Conservation (phyloP, 2,329 filamentous ascomycete species). For the Nothophaeocryptopus gaeumannii region DNA sequence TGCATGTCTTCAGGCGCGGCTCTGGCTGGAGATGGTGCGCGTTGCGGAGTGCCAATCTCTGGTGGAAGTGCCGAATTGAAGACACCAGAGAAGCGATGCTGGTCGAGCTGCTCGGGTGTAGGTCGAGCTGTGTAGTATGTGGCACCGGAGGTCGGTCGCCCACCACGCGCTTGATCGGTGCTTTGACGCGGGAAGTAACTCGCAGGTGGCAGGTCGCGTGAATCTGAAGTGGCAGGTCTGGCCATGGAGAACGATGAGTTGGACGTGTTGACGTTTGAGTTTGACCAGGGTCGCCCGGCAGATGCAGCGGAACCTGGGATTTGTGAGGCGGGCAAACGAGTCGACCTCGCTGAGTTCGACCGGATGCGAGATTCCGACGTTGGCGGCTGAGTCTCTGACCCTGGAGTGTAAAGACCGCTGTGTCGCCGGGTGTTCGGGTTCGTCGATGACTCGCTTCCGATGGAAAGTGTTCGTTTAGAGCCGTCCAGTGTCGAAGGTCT, state of each 20-base stretch:
- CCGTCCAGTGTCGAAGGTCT: conserved; percentile 38
- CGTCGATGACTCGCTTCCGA: conserved; percentile 34
- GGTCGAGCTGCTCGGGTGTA: conserved; percentile 21
- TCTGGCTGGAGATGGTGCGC: conserved; percentile 12
- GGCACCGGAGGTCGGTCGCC: conserved; percentile 31
- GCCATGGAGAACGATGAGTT: conserved; percentile 41
- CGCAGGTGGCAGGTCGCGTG: conserved; percentile 18
- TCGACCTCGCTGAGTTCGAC: conserved; percentile 55
- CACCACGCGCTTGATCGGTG: conserved; percentile 22
- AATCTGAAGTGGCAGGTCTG: conserved; percentile 36
- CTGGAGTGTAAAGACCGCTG: conserved; percentile 61
- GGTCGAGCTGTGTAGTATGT: conserved; percentile 33
- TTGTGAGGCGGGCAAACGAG: conserved; percentile 35
- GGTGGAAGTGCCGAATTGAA: conserved; percentile 36
- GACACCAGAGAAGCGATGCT: conserved; percentile 30
- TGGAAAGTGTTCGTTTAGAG: conserved; percentile 40
- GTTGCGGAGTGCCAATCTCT: conserved; percentile 15
- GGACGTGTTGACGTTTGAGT: conserved; percentile 45
- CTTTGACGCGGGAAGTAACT: conserved; percentile 26
- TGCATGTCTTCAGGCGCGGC: conserved; percentile 23
- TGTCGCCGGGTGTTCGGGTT: conserved; percentile 47
- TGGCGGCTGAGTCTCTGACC: conserved; percentile 14
- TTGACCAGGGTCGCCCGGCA: conserved; percentile 30
- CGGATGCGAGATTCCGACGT: conserved; percentile 45
- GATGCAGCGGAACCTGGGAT: conserved; percentile 45